Evolutionary conservation across 176 grass and related monocot genomes (phyloP).

Genomic region (Triticum timopheevii): DNA sequence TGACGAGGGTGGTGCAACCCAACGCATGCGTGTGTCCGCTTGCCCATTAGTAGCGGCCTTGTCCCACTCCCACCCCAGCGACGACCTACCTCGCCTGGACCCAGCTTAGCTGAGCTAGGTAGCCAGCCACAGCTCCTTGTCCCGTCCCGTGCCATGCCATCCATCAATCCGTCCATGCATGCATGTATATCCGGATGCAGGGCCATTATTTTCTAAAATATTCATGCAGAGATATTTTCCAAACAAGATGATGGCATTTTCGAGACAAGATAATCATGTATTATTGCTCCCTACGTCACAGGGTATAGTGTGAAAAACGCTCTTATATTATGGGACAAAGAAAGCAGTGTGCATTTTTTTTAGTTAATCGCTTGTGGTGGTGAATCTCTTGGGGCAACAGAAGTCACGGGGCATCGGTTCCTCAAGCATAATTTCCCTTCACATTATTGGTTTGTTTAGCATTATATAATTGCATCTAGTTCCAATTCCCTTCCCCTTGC

Average conservation of each 20-base stretch:
- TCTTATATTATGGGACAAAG: too few species aligned
- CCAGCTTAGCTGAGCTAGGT: neutral
- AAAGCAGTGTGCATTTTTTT: neutral
- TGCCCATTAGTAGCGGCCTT: neutral
- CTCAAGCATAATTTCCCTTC: slow-evolving; percentile 18
- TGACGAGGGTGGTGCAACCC: neutral
- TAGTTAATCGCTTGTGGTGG: neutral
- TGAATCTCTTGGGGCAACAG: neutral
- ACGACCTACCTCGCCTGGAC: neutral
- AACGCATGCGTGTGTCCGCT: neutral
- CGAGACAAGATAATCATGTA: neutral
- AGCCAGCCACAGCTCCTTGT: neutral
- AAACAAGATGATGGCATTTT: neutral
- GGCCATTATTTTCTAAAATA: too few species aligned
- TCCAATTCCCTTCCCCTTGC: slow-evolving; percentile 29
- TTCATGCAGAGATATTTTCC: neutral
- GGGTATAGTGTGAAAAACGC: too few species aligned
- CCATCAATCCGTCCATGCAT: neutral
- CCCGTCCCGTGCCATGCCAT: neutral
- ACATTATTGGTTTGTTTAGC: slow-evolving; percentile 28
- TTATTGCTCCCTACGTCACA: neutral
- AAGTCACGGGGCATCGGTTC: slow-evolving; percentile 28
- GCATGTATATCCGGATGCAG: neutral
- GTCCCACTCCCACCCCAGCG: neutral
- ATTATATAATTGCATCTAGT: slow-evolving; percentile 29